Conservation (phyloP, 1,139 yeast species). For the Kodamaea sp. region DNA sequence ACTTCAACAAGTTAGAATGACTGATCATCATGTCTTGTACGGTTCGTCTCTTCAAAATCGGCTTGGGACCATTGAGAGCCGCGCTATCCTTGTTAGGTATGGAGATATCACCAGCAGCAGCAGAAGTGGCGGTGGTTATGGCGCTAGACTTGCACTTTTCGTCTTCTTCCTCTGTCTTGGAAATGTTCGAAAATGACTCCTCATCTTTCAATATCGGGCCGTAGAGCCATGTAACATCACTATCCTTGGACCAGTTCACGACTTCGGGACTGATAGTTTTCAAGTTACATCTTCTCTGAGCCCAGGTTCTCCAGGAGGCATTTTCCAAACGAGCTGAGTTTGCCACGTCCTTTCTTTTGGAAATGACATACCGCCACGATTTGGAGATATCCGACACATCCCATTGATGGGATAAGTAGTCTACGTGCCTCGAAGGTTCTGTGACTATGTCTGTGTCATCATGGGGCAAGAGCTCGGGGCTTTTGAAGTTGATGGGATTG, state of each 20-base stretch:
- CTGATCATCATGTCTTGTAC: conserved; percentile 73
- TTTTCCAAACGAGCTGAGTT: conserved; percentile 70
- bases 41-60: conserved; percentile 79
- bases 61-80: conserved; percentile 47
- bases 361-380: conserved; percentile 91
- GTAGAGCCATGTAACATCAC: conserved; percentile 80
- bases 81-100: conserved; percentile 28
- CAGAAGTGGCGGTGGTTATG: conserved; percentile 38
- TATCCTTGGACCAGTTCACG: conserved; percentile 79
- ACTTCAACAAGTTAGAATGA: conserved; percentile 52
- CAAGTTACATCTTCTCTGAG: conserved; percentile 67
- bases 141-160: conserved; percentile 18
- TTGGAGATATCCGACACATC: conserved; percentile 89
- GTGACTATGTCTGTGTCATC: conserved; percentile 82
- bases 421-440: conserved; percentile 89
- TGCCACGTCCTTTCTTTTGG: conserved; percentile 74
- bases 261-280: conserved; percentile 72
- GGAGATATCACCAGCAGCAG: conserved; percentile 51
- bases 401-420: conserved; percentile 94
- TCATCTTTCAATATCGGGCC: conserved; percentile 68
- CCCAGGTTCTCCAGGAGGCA: conserved; percentile 88
- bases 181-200: conserved; percentile 14
- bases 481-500: conserved; percentile 3
- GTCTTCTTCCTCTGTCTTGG: conserved; percentile 26
- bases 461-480: conserved; percentile 57